These are phyloP conservation scores for Aspergillus pseudoviridinutans DNA, from an alignment of 2,329 filamentous ascomycete genomes.

Conservation along the genomic window DNA sequence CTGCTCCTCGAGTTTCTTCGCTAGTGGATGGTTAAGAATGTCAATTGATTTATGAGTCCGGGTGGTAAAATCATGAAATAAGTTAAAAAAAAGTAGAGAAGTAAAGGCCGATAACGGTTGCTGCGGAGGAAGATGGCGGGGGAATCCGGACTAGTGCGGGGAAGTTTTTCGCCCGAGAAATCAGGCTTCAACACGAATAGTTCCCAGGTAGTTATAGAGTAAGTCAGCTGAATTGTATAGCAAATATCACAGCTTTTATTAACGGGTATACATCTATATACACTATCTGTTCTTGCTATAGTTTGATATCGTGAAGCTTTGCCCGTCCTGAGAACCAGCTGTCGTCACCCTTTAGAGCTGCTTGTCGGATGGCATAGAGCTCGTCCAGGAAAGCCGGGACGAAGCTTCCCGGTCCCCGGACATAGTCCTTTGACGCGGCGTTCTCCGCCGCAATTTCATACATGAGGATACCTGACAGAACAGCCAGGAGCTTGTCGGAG, in stretches of 20 bases:
- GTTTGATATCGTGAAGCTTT: slow-evolving; percentile 31
- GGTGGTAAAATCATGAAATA: neutral
- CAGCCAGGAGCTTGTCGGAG: slow-evolving; percentile 66
- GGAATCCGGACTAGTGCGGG: slow-evolving; percentile 11
- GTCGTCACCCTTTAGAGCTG: slow-evolving; percentile 27
- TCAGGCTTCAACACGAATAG: slow-evolving; percentile 4
- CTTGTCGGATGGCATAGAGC: slow-evolving; percentile 45
- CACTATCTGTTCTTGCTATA: slow-evolving; percentile 14
- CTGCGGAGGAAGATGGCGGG: slow-evolving; percentile 8
- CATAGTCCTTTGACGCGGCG: slow-evolving; percentile 55
- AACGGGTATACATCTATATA: neutral
- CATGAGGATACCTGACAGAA: slow-evolving; percentile 67
- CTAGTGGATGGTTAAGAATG: neutral
- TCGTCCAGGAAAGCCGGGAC: slow-evolving; percentile 80
- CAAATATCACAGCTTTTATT: neutral
- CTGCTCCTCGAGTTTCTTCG: neutral
- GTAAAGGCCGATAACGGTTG: neutral
- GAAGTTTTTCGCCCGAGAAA: slow-evolving; percentile 10
- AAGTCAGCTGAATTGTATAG: too few relatives aligned
- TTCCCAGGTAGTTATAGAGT: too few relatives aligned
- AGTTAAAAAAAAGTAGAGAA: neutral
- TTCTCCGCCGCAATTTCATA: slow-evolving; percentile 74
- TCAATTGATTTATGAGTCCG: too few relatives aligned
- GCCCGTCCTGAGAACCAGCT: slow-evolving; percentile 36
- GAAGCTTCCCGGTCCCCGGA: slow-evolving; percentile 80